Conservation (phyloP, 1,284 basidiomycete species). For the Porogramme epimiltina region DNA sequence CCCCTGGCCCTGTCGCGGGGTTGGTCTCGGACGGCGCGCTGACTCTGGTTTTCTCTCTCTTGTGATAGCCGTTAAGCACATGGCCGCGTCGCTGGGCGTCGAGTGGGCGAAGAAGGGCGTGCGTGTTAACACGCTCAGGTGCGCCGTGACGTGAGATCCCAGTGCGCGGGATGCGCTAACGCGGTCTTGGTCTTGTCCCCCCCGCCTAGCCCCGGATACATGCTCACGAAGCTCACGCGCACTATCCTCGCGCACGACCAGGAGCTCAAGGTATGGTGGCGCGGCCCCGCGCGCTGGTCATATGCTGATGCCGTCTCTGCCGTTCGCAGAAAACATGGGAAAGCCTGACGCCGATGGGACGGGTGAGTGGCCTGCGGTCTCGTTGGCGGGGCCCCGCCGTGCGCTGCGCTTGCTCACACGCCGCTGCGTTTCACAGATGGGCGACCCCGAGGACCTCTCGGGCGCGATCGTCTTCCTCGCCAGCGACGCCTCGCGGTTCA, state of each 20-base stretch:
- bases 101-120: conserved; percentile 90
- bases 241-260: conserved; percentile 74
- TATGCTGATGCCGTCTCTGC: conserved; percentile 10
- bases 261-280: conserved; percentile 63
- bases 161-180: conserved; percentile 1
- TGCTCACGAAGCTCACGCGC: conserved; percentile 85
- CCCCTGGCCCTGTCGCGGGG: no score
- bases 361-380: conserved; percentile 44
- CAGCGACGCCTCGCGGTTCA: conserved; percentile 84
- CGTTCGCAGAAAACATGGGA: conserved; percentile 81
- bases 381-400: no score
- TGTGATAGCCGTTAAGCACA: conserved; percentile 76
- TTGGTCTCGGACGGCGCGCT: no score
- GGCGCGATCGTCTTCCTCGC: conserved; percentile 86
- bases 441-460: conserved; percentile 37
- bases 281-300: conserved; percentile 3
- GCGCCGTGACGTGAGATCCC: conserved; percentile 27
- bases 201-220: conserved; percentile 77
- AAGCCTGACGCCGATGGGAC: conserved; percentile 86
- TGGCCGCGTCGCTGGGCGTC: conserved; percentile 84
- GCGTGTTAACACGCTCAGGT: conserved; percentile 82
- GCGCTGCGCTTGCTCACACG: neutral
- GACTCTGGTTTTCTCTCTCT: no score
- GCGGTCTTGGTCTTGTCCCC: conserved; percentile 9
- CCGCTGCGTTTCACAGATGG: conserved; percentile 12